Evolutionary conservation across 805 yeast genomes (phyloP), one percentile per base, ranked within the genome.

Genomic region (Ogataea ganodermae): DNA sequence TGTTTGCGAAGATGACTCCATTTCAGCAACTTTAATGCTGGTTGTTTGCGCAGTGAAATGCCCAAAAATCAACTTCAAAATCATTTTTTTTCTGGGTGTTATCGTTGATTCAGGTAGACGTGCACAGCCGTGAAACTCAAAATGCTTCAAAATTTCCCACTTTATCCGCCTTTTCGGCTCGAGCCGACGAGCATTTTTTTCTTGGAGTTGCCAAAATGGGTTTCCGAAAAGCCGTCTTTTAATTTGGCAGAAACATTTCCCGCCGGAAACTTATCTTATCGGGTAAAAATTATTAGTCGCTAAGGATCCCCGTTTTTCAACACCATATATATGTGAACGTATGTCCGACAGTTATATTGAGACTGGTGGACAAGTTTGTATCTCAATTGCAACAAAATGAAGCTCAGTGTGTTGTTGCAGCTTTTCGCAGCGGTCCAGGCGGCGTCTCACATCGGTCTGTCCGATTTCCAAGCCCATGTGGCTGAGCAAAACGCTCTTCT

Each of bases 171-270:
- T n/a, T n/a, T n/a, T n/a, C n/a, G n/a, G n/a, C n/a, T n/a, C n/a
- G n/a, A n/a, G n/a, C n/a, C n/a, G n/a, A n/a, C n/a, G n/a, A n/a
- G 27, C 27, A 24, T 5, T 27, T 27, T 27, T 14, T 21, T 35
- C 38, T 33, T 35, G 38, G 38, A 35, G 27, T 35, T 35, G 38
- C 38, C 38, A 9, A 21, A 35, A 35, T 14, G 38, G 21, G 27
- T 35, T 35, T 26, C 38, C 38, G 16, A 21, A 35, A 35, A 23
- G 17, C 40, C 40, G 40, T 23, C 16, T 20, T 13, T 18, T 5
- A 6, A 21, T n/a, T 30, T 30, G 33, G 33, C 33, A 30, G 17
- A 30, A 12, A n/a, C 17, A 14, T 30, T 30, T 12, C 14, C 24
- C 24, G 24, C 8, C 24, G 24, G 8, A 8, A 22, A 8, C 8